Evolutionary conservation across 73 alveolate genomes (phyloP).

Genomic region (Tetrahymena borealis): DNA sequence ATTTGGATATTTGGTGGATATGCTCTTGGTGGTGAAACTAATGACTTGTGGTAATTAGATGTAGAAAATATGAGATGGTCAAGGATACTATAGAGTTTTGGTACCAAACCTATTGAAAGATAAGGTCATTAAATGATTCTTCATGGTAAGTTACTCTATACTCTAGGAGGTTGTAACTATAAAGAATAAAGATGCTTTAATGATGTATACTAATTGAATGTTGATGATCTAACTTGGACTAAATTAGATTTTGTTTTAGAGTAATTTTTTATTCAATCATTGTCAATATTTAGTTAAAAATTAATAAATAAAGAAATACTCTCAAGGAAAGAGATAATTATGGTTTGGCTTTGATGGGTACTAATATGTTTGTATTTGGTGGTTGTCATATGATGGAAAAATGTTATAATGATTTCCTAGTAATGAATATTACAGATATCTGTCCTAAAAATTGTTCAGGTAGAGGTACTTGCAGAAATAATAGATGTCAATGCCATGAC

Average conservation of each 20-base stretch:
- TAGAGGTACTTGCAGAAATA: slow-evolving; percentile 32
- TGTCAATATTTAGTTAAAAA: not conserved
- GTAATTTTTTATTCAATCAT: not conserved
- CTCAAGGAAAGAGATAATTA: slow-evolving; percentile 17
- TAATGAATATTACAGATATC: not conserved
- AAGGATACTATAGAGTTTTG: not conserved
- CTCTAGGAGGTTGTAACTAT: slow-evolving; percentile 39
- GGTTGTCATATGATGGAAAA: slow-evolving; percentile 22
- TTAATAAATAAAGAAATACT: not conserved
- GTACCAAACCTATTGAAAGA: slow-evolving; percentile 23
- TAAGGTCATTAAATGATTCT: slow-evolving; percentile 27
- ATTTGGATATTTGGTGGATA: slow-evolving; percentile 38
- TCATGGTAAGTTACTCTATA: slow-evolving; percentile 28
- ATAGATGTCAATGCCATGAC: slow-evolving; percentile 5
- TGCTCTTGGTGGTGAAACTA: slow-evolving; percentile 7
- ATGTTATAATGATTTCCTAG: slow-evolving; percentile 17
- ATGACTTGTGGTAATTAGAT: slow-evolving; percentile 17
- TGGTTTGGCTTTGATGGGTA: slow-evolving; percentile 3
- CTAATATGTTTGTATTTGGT: slow-evolving; percentile 20
- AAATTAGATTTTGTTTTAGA: not conserved
- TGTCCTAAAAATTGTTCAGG: slow-evolving; percentile 27
- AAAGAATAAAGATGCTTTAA: slow-evolving; percentile 18
- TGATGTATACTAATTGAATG: slow-evolving; percentile 14
- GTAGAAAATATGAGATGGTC: slow-evolving; percentile 34
- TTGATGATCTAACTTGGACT: not conserved